Base-by-base conservation (phyloP, 2,329 filamentous ascomycete species). In the Cercospora brassicicola region DNA sequence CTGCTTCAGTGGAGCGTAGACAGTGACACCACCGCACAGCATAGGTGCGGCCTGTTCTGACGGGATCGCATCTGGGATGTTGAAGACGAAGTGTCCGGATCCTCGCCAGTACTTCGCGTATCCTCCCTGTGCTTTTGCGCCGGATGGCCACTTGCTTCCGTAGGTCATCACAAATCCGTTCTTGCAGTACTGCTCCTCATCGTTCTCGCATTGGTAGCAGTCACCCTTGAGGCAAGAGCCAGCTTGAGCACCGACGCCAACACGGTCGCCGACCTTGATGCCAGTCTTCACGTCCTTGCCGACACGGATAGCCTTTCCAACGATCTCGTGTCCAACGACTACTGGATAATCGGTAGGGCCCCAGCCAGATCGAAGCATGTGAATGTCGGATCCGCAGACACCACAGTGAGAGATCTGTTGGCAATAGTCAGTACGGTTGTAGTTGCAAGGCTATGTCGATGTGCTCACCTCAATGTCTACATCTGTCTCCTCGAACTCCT, bases 21-120 rank as follows among this genome's bases (percentile, higher is more conserved):
- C 86, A 0, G 92, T 95, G 64, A 94, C 84, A 2, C 92, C 91
- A 1, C 89, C 92, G 76, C 92, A 94, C 26, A 94, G 84, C 82
- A 94, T 87, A 1, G 91, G 91, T 1, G 90, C 86, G 2, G 85
- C 86, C 65, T 84, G 79, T n/a, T 81, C 82, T 18, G 81, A 83
- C 2, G 79, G 75, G 30, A 88, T 68, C 0, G 69, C 74, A 6
- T 83, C 81, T 0, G 86, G 86, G 66, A 88, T 87, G 71, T 79
- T 81, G 73, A 87, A 80, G 0, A 83, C 83, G 70, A 91, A 93
- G 70, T 86, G 84, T 26, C 71, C 69, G 26, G 67, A 56, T n/a
- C 69, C 70, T 30, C 88, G 82, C 76, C 83, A 83, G 68, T 85
- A 82, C 59, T 82, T 79, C 6, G 85, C 84, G 70, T 87, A 88